Evolutionary conservation across 139 green algal genomes (phyloP).

Genomic region (Chlorella sp.): DNA sequence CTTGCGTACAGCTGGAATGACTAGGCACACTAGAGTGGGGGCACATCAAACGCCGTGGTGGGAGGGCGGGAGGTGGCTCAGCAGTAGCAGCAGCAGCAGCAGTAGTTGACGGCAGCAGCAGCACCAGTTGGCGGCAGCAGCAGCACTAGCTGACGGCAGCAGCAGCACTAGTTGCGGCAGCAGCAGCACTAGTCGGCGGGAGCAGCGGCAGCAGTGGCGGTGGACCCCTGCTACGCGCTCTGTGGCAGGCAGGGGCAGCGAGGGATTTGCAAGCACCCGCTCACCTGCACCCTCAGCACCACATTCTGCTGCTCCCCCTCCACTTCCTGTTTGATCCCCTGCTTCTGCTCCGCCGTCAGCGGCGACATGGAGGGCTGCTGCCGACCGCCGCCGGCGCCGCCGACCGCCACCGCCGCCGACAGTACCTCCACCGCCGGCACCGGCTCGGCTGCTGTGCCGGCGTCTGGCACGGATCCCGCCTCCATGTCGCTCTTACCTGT

Average conservation of each 20-base stretch:
- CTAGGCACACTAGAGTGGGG: too few species aligned
- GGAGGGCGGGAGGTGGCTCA: too few species aligned
- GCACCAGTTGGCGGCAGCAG: too few species aligned
- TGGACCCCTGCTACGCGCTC: too few species aligned
- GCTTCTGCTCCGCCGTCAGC: not conserved
- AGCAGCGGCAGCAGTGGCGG: too few species aligned
- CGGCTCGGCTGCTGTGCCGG: too few species aligned
- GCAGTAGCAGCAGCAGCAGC: not conserved
- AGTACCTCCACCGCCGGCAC: not conserved
- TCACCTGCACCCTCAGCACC: constrained; percentile 11
- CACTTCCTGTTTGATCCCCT: not conserved
- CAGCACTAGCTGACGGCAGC: too few species aligned
- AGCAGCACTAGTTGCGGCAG: not conserved
- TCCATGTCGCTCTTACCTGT: not conserved
- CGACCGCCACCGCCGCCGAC: not conserved
- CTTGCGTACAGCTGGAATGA: too few species aligned
- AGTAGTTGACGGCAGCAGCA: too few species aligned
- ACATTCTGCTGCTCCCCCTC: not conserved
- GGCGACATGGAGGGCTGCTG: not conserved
- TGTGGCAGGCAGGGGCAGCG: too few species aligned
- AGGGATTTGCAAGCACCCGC: not conserved
- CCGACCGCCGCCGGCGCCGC: not conserved
- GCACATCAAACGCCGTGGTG: not conserved
- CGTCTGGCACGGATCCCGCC: not conserved
- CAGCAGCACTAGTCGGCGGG: not conserved